phyloP scores from a whole-genome alignment of 352 stramenopile species.

The Phytophthora pisi region DNA sequence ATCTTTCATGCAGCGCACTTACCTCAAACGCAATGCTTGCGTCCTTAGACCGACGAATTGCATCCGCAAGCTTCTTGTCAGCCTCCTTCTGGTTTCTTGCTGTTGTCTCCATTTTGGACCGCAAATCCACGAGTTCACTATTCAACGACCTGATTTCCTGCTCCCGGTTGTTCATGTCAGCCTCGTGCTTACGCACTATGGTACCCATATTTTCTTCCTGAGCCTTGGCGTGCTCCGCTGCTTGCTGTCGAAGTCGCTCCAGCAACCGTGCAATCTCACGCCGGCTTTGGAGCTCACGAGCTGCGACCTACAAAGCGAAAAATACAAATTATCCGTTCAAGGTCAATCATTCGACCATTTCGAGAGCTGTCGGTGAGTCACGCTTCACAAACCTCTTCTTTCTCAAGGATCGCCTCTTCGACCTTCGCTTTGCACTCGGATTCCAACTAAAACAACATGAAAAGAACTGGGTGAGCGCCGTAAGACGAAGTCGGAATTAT shows the following conservation, averaged over 20 bases:
- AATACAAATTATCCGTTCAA: neutral
- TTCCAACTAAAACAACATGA: slow-evolving; percentile 53
- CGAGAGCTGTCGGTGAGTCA: neutral
- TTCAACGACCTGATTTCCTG: slow-evolving; percentile 57
- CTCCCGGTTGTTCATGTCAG: slow-evolving; percentile 51
- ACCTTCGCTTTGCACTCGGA: slow-evolving; percentile 71
- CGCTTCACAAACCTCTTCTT: slow-evolving; percentile 59
- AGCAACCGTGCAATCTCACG: slow-evolving; percentile 75
- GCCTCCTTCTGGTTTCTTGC: slow-evolving; percentile 55
- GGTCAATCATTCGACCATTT: too few relatives aligned
- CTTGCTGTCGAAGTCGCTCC: slow-evolving; percentile 56
- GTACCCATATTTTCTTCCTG: slow-evolving; percentile 48
- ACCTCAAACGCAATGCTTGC: slow-evolving; percentile 55
- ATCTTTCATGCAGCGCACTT: neutral
- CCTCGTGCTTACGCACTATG: slow-evolving; percentile 42
- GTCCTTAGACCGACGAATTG: slow-evolving; percentile 45
- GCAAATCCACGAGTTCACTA: slow-evolving; percentile 54
- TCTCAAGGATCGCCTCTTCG: slow-evolving; percentile 74
- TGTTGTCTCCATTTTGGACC: slow-evolving; percentile 58
- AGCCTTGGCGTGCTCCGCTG: slow-evolving; percentile 52
- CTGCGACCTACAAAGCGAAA: slow-evolving; percentile 43
- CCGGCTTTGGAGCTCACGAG: slow-evolving; percentile 66
- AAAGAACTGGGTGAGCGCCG: neutral
- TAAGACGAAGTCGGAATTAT: neutral
- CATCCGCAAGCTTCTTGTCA: slow-evolving; percentile 55